phyloP scores from a whole-genome alignment of 2,329 filamentous ascomycete genomes.

The Chalaropsis ovoidea region DNA sequence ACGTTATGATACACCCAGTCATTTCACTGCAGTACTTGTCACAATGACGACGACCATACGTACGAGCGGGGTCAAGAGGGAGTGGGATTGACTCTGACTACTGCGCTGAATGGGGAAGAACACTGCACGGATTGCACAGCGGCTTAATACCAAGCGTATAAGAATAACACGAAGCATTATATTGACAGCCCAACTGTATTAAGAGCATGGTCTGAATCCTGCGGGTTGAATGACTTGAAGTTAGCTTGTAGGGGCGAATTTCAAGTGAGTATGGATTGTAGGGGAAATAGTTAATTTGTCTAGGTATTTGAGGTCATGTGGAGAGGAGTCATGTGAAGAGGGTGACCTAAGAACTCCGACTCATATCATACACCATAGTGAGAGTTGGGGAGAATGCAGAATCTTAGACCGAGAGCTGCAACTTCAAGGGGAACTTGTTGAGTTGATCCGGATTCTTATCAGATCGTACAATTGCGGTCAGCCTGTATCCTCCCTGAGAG shows the following conservation, averaged over 20 bases:
- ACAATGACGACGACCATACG: not conserved
- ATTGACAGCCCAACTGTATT: not conserved
- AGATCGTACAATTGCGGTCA: slow-evolving; percentile 9
- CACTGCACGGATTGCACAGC: not conserved
- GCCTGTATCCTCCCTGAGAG: not conserved
- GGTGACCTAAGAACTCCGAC: not conserved
- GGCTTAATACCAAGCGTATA: not conserved
- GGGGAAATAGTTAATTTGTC: too few species aligned
- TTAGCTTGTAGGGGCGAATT: too few species aligned
- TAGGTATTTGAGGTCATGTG: not conserved
- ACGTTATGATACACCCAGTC: too few species aligned
- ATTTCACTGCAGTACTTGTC: not conserved
- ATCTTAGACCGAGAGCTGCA: not conserved
- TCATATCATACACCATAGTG: not conserved
- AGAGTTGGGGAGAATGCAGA: not conserved
- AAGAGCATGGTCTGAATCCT: not conserved
- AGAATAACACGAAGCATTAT: too few species aligned
- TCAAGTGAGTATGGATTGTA: too few species aligned
- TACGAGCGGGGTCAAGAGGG: not conserved
- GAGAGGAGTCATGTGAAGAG: not conserved
- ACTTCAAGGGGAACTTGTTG: not conserved
- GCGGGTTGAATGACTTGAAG: not conserved
- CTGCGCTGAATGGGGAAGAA: not conserved
- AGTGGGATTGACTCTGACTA: not conserved
- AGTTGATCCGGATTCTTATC: not conserved